Evolutionary conservation across 108 stramenopile genomes (phyloP), one percentile per base, ranked within the genome.

Genomic region (Pelagomonas calceolata): DNA sequence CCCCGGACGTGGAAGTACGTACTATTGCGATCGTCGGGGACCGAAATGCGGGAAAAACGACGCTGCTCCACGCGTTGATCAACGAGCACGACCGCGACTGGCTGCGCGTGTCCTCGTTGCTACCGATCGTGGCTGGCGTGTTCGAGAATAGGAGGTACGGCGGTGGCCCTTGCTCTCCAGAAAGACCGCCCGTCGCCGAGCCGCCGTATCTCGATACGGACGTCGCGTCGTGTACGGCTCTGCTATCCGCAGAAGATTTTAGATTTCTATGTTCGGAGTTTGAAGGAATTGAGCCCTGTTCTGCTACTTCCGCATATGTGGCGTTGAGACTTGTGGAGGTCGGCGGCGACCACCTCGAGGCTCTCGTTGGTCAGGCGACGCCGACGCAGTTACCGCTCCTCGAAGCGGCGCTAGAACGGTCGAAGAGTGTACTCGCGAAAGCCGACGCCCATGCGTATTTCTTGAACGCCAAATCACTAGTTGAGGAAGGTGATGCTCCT

Each of bases 321-420:
- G 51, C 51, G 21, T 26, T 60, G 21, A 17, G 51, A 4, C 29
- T 60, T 26, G 51, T 60, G 21, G 51, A 60, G 51, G 3, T 60
- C 21, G 51, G 51, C 51, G 51, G 51, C 51, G 51, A 60, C 51
- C 51, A 60, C 51, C 51, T 60, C 51, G 51, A 60, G 51, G 51
- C 51, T 17, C 14, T 60, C 21, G 26, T 60, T 3, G 10, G 1
- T 26, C 7, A 26, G 7, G 21, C 21, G 51, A 17, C 51, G 21
- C 51, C 51, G 51, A 26, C 26, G 21, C 9, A 5, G 39, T 43
- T 12, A 12, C 12, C 39, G 39, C 51, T 60, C 21, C 51, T 26
- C 21, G 7, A 9, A 1, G 51, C 51, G 51, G 26, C 14, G 51
- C 21, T 60, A 1, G 51, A 60, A 26, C 3, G 29, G 51, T 60